Percentiles rank a stretch among this genome's conserved stretches.
Evolutionary conservation across 352 stramenopile genomes (phyloP).

Genomic region (Globisporangium abappressorium): DNA sequence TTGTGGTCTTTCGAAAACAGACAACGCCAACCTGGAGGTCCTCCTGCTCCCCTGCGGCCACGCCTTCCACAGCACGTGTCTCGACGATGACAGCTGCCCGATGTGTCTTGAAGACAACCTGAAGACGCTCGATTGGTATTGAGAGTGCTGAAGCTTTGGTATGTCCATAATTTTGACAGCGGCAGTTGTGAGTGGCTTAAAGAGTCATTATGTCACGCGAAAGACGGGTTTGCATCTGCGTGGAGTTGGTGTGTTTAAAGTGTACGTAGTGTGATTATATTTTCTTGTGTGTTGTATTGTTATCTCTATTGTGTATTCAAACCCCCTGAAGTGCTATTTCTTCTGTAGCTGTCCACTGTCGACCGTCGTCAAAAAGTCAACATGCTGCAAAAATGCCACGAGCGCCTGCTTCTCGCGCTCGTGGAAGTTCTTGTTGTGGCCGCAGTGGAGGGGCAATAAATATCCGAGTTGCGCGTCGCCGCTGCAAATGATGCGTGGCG

Average conservation of each 20-base stretch:
- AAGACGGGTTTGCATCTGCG: neutral
- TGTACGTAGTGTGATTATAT: constrained; percentile 2
- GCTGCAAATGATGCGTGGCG: constrained; percentile 34
- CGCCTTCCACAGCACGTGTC: constrained; percentile 66
- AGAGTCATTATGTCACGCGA: neutral
- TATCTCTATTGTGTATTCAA: neutral
- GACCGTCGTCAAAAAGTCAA: constrained; percentile 27
- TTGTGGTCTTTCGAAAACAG: constrained; percentile 23
- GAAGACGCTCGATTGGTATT: constrained; percentile 37
- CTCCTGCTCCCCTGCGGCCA: constrained; percentile 76
- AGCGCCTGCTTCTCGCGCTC: constrained; percentile 71
- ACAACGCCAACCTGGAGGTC: constrained; percentile 75
- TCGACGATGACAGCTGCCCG: constrained; percentile 59
- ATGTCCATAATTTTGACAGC: constrained; percentile 13
- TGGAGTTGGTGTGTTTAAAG: neutral
- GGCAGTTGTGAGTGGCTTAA: neutral
- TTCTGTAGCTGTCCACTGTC: neutral
- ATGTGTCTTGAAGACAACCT: constrained; percentile 65
- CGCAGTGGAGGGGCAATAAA: constrained; percentile 74
- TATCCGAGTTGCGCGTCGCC: constrained; percentile 39
- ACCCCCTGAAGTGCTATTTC: neutral
- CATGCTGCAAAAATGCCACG: constrained; percentile 49
- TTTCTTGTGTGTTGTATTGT: neutral
- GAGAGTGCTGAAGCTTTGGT: neutral
- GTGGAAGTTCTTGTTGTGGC: constrained; percentile 84